A percentile compares a stretch with the other conserved stretches of the same genome.
These are phyloP conservation scores for Flaveria bidentis DNA, from an alignment of 129 eudicot genomes.

Conservation along the genomic window DNA sequence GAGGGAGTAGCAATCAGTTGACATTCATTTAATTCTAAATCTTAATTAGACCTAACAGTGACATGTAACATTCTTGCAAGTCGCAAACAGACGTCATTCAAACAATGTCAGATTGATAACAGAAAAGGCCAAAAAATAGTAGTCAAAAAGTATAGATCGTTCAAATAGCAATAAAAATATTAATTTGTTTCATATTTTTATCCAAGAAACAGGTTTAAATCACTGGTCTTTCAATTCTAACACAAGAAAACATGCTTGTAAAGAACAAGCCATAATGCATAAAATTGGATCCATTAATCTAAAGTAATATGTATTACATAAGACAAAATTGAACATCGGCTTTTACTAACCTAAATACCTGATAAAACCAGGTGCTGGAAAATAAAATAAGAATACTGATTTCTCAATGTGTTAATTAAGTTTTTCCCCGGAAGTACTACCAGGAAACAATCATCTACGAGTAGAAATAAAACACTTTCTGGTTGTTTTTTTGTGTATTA, in stretches of 20 bases:
- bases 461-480: not conserved
- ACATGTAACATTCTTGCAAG: not conserved
- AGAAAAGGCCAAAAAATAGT: no score
- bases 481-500: not conserved
- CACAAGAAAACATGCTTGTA: no score
- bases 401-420: no score
- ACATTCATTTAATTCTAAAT: conserved; percentile 4
- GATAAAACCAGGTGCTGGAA: no score
- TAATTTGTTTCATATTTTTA: not conserved
- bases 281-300: no score
- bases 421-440: not conserved
- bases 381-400: no score
- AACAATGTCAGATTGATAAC: not conserved
- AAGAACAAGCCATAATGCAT: no score
- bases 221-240: not conserved
- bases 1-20: not conserved
- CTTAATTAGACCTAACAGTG: not conserved
- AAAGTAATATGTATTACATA: no score
- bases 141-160: not conserved
- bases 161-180: not conserved
- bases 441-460: not conserved
- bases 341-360: no score
- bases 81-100: not conserved
- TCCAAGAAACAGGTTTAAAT: not conserved
- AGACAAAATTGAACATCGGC: no score